These are phyloP conservation scores for Suillus fuscotomentosus DNA, from an alignment of 768 basidiomycete species.

Conservation along the genomic window DNA sequence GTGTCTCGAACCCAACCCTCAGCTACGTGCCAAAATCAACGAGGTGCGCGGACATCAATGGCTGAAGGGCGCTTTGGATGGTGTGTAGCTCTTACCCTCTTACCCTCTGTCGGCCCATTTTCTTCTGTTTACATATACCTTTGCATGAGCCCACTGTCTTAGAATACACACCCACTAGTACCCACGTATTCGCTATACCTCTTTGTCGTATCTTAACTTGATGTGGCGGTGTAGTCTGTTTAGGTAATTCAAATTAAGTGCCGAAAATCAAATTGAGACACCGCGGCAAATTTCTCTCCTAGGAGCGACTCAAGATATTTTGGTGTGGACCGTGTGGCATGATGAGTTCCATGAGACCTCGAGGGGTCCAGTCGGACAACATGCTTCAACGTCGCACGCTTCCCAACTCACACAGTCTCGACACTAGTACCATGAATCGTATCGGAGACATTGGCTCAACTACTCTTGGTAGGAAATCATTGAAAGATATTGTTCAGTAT, in stretches of 20 bases:
- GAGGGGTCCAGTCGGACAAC: not conserved
- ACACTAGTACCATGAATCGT: not conserved
- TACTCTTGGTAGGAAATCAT: constrained; percentile 21
- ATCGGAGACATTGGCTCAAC: not conserved
- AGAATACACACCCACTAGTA: not conserved
- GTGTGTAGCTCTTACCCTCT: constrained; percentile 10
- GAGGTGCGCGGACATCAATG: constrained; percentile 87
- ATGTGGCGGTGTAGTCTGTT: not conserved
- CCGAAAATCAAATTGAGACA: not conserved
- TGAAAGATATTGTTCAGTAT: constrained; percentile 36
- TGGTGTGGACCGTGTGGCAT: not conserved
- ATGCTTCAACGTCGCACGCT: not conserved
- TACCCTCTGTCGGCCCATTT: not conserved
- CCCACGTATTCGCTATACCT: constrained; percentile 1
- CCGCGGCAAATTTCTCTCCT: not conserved
- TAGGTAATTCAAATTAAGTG: not conserved
- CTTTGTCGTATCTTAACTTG: not conserved
- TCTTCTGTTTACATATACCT: constrained; percentile 1
- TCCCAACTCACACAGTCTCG: not conserved
- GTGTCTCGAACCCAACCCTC: constrained; percentile 85
- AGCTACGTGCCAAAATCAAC: constrained; percentile 73
- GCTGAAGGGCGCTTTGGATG: constrained; percentile 43
- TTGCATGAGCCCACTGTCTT: not conserved
- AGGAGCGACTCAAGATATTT: not conserved
- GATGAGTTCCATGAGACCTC: not conserved